phyloP scores from a whole-genome alignment of 306 rosid genomes.

The Medicago ruthenica region DNA sequence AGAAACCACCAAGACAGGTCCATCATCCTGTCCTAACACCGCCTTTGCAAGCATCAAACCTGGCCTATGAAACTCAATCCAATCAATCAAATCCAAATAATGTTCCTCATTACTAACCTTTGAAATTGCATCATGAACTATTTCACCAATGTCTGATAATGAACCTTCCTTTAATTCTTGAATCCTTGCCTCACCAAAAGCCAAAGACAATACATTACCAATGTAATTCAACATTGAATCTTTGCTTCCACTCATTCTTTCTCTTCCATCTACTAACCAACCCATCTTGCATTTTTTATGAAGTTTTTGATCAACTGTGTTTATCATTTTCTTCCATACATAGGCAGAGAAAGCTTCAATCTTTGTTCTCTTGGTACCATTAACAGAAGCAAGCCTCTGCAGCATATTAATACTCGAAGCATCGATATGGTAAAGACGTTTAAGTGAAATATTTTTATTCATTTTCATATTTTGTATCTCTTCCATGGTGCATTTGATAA shows the following conservation, averaged over 20 bases:
- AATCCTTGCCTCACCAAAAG: constrained; percentile 68
- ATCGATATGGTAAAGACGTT: constrained; percentile 69
- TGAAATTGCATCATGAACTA: constrained; percentile 66
- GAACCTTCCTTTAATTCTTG: constrained; percentile 59
- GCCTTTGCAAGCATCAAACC: constrained; percentile 73
- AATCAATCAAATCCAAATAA: constrained; percentile 81
- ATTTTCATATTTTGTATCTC: constrained; percentile 72
- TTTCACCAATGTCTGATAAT: constrained; percentile 51
- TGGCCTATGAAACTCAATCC: constrained; percentile 84
- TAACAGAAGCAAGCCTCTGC: constrained; percentile 62
- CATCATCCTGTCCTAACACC: constrained; percentile 62
- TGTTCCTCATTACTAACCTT: constrained; percentile 73
- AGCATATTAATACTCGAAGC: constrained; percentile 59
- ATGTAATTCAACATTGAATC: constrained; percentile 71
- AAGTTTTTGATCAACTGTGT: constrained; percentile 48
- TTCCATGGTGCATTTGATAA: constrained; percentile 70
- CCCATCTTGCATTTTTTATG: constrained; percentile 76
- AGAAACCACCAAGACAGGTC: constrained; percentile 58
- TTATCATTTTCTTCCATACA: constrained; percentile 73
- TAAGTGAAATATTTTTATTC: constrained; percentile 45
- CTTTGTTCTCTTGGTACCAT: constrained; percentile 65
- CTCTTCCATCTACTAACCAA: constrained; percentile 82
- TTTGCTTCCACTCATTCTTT: constrained; percentile 43
- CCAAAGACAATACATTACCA: constrained; percentile 76
- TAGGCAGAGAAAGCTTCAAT: constrained; percentile 88